Conservation (phyloP, 2,329 filamentous ascomycete genomes). For the Colletotrichum plurivorum region DNA sequence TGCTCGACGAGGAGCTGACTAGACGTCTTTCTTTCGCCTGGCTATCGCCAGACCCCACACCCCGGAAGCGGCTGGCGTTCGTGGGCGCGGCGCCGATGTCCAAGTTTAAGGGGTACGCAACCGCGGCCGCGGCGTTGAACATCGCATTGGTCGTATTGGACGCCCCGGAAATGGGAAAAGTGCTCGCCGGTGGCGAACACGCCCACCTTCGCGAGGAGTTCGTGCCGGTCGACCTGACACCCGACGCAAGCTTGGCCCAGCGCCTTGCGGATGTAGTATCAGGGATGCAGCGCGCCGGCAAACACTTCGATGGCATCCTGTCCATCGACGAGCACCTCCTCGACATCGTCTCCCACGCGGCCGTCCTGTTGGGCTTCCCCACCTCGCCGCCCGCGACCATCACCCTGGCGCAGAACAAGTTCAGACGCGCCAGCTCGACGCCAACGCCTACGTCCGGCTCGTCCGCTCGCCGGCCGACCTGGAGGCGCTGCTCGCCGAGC, state of each 20-base stretch:
- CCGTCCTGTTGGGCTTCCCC: constrained; percentile 48
- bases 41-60: too few species aligned
- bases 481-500: constrained; percentile 29
- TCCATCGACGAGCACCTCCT: constrained; percentile 51
- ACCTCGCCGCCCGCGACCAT: constrained; percentile 48
- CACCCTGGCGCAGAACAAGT: constrained; percentile 49
- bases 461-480: constrained; percentile 42
- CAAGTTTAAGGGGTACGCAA: too few species aligned
- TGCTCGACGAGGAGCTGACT: too few species aligned
- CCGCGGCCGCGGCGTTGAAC: too few species aligned
- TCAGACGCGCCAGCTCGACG: constrained; percentile 44
- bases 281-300: constrained; percentile 30
- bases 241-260: constrained; percentile 45
- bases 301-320: constrained; percentile 52
- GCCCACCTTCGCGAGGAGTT: constrained; percentile 50
- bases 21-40: too few species aligned
- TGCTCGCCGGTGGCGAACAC: constrained; percentile 45
- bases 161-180: constrained; percentile 51
- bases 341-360: constrained; percentile 48
- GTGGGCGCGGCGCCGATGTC: too few species aligned
- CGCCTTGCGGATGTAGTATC: constrained; percentile 47
- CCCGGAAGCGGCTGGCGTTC: too few species aligned
- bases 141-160: constrained; percentile 54
- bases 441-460: constrained; percentile 19
- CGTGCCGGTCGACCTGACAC: constrained; percentile 45